Conservation (phyloP, 2,329 filamentous ascomycete species). For the Ascochyta lentis region DNA sequence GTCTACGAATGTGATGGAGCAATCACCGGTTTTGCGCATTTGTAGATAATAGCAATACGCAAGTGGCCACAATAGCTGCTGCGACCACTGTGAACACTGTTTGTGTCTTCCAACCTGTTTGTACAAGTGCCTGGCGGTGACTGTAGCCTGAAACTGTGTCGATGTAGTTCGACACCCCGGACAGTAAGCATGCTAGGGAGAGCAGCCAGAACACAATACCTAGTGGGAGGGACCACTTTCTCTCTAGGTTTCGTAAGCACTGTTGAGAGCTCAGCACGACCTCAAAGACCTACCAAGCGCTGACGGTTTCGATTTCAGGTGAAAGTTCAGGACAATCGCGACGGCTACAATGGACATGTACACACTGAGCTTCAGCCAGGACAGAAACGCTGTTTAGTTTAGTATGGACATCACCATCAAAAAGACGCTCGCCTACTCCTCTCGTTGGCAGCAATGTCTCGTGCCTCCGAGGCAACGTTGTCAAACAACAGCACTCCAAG, state of each 20-base stretch:
- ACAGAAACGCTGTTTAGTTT: constrained; percentile 71
- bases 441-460: constrained; percentile 82
- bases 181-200: constrained; percentile 74
- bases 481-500: constrained; percentile 74
- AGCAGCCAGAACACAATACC: constrained; percentile 89
- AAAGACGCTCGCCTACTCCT: constrained; percentile 56
- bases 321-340: constrained; percentile 92
- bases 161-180: constrained; percentile 87
- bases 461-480: constrained; percentile 75
- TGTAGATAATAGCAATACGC: constrained; percentile 50
- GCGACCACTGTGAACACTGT: constrained; percentile 62
- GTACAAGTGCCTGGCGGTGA: constrained; percentile 79
- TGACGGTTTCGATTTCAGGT: constrained; percentile 75
- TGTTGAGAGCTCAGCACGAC: neutral
- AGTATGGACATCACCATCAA: neutral
- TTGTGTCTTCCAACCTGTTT: constrained; percentile 93
- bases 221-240: constrained; percentile 79
- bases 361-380: constrained; percentile 85
- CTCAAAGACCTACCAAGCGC: constrained; percentile 22
- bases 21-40: constrained; percentile 40
- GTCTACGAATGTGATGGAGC: constrained; percentile 5
- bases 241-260: constrained; percentile 61
- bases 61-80: constrained; percentile 50
- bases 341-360: constrained; percentile 91
- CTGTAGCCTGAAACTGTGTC: constrained; percentile 83